Percentiles rank a stretch among this genome's conserved stretches.
These are phyloP conservation scores for Cystobasidium onofrii DNA, from an alignment of 768 basidiomycete genomes.

Conservation along the genomic window DNA sequence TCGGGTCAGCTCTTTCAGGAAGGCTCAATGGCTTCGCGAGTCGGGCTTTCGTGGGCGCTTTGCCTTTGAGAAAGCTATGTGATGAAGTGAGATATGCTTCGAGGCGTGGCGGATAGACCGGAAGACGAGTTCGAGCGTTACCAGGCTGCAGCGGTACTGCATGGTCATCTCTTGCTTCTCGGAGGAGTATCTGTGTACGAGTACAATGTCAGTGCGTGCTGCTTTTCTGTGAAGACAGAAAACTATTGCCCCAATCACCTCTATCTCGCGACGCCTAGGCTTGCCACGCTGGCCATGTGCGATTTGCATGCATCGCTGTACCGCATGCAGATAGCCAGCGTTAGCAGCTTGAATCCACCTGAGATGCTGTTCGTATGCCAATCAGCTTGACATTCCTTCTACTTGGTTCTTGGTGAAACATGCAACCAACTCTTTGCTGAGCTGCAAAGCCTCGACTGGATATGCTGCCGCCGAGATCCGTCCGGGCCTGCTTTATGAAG, in stretches of 20 bases:
- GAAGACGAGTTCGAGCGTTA: neutral
- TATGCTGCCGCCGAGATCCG: neutral
- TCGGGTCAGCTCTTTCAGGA: constrained; percentile 35
- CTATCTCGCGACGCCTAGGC: neutral
- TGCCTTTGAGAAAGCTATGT: neutral
- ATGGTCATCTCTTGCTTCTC: neutral
- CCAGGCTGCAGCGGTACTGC: neutral
- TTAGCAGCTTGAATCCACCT: constrained; percentile 6
- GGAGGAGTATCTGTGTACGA: neutral
- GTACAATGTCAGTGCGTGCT: neutral
- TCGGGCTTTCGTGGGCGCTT: constrained; percentile 15
- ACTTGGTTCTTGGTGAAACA: neutral
- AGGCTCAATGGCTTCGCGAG: constrained; percentile 31
- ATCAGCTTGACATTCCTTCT: neutral
- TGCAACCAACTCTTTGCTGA: neutral
- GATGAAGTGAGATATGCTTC: constrained; percentile 14
- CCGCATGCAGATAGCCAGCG: constrained; percentile 4
- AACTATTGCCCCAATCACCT: neutral
- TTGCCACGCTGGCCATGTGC: constrained; percentile 16
- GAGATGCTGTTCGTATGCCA: neutral
- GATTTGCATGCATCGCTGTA: constrained; percentile 9
- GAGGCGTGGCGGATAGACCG: constrained; percentile 9
- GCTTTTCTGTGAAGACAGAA: neutral
- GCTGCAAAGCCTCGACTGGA: neutral
- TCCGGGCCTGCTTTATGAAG: neutral